phyloP scores from a whole-genome alignment of 352 stramenopile species.

The Phytopythium montanum region DNA sequence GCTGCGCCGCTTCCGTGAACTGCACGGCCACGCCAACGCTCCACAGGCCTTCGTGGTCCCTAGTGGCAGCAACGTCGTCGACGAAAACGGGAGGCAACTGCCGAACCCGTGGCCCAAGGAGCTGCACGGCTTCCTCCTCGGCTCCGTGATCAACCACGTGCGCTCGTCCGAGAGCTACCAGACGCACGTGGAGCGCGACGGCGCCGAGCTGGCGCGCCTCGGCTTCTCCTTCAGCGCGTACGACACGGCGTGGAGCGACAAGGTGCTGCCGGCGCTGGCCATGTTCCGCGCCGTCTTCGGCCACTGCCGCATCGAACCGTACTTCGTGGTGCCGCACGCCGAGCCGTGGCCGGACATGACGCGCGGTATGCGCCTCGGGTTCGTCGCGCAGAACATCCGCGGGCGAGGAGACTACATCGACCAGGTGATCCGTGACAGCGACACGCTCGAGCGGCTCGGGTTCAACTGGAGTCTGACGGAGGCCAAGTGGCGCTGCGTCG shows the following conservation, averaged over 20 bases:
- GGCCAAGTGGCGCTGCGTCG: slow-evolving; percentile 35
- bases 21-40: slow-evolving; percentile 37
- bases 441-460: slow-evolving; percentile 39
- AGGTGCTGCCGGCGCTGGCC: slow-evolving; percentile 44
- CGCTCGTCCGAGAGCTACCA: slow-evolving; percentile 26
- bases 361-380: slow-evolving; percentile 42
- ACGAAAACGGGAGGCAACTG: neutral
- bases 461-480: slow-evolving; percentile 54
- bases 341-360: slow-evolving; percentile 28
- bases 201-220: slow-evolving; percentile 31
- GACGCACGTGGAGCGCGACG: slow-evolving; percentile 27
- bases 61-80: neutral
- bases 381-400: slow-evolving; percentile 54
- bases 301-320: slow-evolving; percentile 31
- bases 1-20: slow-evolving; percentile 25
- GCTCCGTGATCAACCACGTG: slow-evolving; percentile 44
- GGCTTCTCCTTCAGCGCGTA: slow-evolving; percentile 46
- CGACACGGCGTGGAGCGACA: slow-evolving; percentile 47
- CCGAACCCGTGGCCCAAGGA: slow-evolving; percentile 16
- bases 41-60: slow-evolving; percentile 38
- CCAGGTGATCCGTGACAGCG: slow-evolving; percentile 43
- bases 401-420: slow-evolving; percentile 39
- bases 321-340: slow-evolving; percentile 39
- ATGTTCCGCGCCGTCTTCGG: slow-evolving; percentile 34
- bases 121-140: slow-evolving; percentile 37